These are phyloP conservation scores for Solanum boliviense DNA, from an alignment of 257 asterid species.

Conservation along the genomic window DNA sequence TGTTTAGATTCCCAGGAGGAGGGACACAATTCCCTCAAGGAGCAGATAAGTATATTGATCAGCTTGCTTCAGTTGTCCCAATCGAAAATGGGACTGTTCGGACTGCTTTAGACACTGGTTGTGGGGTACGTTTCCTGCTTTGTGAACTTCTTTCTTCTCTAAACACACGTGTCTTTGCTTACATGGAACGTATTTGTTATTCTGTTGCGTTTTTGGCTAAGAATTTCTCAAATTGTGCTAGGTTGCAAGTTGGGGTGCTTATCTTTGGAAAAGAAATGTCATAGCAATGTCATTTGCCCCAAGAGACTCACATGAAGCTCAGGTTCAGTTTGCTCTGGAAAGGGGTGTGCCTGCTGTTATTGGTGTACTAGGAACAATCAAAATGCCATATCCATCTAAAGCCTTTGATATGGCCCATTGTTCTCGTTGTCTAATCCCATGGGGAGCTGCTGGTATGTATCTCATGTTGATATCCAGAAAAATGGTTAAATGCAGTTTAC, in stretches of 20 bases:
- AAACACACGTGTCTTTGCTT: neutral
- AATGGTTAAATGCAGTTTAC: neutral
- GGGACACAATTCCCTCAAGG: slow-evolving; percentile 99
- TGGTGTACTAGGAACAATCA: slow-evolving; percentile 86
- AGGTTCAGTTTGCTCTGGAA: slow-evolving; percentile 95
- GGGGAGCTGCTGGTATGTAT: slow-evolving; percentile 81
- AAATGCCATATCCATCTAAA: slow-evolving; percentile 80
- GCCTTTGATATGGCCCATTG: slow-evolving; percentile 98
- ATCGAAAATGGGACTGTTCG: slow-evolving; percentile 76
- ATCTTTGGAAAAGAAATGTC: slow-evolving; percentile 84
- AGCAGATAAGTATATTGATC: slow-evolving; percentile 94
- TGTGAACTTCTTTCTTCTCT: neutral
- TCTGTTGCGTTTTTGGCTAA: neutral
- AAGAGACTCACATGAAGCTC: slow-evolving; percentile 97
- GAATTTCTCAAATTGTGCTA: slow-evolving; percentile 10
- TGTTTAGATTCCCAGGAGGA: slow-evolving; percentile 94
- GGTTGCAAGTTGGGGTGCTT: slow-evolving; percentile 99
- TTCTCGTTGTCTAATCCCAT: slow-evolving; percentile 94
- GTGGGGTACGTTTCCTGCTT: slow-evolving; percentile 64
- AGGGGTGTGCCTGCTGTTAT: slow-evolving; percentile 97
- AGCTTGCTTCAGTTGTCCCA: slow-evolving; percentile 88
- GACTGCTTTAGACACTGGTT: slow-evolving; percentile 93
- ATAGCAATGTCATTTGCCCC: slow-evolving; percentile 95
- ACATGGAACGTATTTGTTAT: neutral
- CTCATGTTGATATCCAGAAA: neutral